phyloP scores from a whole-genome alignment of 1,284 basidiomycete genomes.

The Exobasidium cylindrosporum region DNA sequence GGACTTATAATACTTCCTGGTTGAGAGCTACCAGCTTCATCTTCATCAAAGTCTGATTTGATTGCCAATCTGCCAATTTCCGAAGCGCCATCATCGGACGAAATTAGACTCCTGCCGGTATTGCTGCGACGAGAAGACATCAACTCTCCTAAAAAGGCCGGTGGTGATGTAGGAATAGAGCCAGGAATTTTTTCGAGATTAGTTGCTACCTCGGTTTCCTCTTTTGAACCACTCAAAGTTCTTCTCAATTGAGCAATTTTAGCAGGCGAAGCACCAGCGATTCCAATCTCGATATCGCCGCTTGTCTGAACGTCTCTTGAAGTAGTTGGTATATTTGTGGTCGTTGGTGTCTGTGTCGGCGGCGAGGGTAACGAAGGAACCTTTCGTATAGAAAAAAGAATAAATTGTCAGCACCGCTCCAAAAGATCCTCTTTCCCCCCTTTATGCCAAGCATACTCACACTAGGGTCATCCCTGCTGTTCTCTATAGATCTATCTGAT shows the following conservation, averaged over 20 bases:
- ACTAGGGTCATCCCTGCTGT: not conserved
- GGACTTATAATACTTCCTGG: not conserved
- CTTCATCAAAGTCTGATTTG: not conserved
- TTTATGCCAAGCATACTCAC: too few relatives aligned
- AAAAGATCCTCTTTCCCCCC: too few relatives aligned
- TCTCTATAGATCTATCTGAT: not conserved
- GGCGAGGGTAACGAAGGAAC: slow-evolving; percentile 35
- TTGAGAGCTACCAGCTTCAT: slow-evolving; percentile 18
- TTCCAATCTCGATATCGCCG: slow-evolving; percentile 37
- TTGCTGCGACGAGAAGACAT: not conserved
- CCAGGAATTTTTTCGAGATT: not conserved
- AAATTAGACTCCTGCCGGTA: not conserved
- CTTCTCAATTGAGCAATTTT: slow-evolving; percentile 22
- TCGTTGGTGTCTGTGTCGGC: slow-evolving; percentile 26
- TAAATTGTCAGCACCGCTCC: too few relatives aligned
- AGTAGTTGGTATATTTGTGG: not conserved
- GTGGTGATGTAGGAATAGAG: not conserved
- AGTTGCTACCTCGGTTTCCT: not conserved
- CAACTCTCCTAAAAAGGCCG: not conserved
- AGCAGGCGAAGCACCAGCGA: slow-evolving; percentile 29
- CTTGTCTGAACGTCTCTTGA: slow-evolving; percentile 1
- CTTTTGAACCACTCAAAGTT: not conserved
- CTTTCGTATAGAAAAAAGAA: too few relatives aligned
- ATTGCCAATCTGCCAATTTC: slow-evolving; percentile 4
- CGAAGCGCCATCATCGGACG: not conserved